These are phyloP conservation scores for Mucor piriformis DNA, from an alignment of 371 early-diverging fungal genomes.

Conservation along the genomic window DNA sequence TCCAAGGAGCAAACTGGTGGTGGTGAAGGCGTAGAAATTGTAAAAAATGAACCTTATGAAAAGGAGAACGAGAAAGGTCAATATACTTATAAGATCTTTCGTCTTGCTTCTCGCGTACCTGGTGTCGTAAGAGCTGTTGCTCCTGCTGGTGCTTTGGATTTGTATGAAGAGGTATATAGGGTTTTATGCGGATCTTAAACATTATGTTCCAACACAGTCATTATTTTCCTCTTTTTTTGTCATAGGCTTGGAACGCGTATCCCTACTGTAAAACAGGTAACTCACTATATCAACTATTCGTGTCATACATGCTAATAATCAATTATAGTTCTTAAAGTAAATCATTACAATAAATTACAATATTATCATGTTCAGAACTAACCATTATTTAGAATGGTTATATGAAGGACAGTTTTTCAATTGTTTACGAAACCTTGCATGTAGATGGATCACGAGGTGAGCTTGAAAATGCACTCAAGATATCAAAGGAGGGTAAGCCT, in stretches of 20 bases:
- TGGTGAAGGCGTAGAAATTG: constrained; percentile 76
- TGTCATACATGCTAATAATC: not conserved
- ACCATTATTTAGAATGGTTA: constrained; percentile 53
- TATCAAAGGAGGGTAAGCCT: constrained; percentile 20
- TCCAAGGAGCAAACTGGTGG: constrained; percentile 71
- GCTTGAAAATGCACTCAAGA: constrained; percentile 62
- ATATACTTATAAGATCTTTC: constrained; percentile 74
- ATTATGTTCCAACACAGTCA: not conserved
- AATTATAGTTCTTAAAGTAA: constrained; percentile 18
- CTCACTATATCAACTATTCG: not conserved
- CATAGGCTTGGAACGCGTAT: constrained; percentile 81
- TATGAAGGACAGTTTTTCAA: constrained; percentile 72
- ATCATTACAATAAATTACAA: not conserved
- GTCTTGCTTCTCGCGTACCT: constrained; percentile 64
- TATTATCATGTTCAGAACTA: not conserved
- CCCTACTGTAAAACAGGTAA: constrained; percentile 81
- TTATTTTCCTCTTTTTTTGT: not conserved
- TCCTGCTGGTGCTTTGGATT: constrained; percentile 66
- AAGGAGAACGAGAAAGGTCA: constrained; percentile 67
- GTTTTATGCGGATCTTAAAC: too few relatives aligned
- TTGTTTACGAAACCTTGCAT: constrained; percentile 78
- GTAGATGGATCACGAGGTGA: constrained; percentile 71
- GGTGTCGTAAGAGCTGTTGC: constrained; percentile 53
- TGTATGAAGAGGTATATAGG: constrained; percentile 58
- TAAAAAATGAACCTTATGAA: constrained; percentile 73